Percentiles rank a stretch among this genome's conserved stretches.
phyloP scores from a whole-genome alignment of 352 stramenopile genomes.

The Phytophthora fragariaefolia region DNA sequence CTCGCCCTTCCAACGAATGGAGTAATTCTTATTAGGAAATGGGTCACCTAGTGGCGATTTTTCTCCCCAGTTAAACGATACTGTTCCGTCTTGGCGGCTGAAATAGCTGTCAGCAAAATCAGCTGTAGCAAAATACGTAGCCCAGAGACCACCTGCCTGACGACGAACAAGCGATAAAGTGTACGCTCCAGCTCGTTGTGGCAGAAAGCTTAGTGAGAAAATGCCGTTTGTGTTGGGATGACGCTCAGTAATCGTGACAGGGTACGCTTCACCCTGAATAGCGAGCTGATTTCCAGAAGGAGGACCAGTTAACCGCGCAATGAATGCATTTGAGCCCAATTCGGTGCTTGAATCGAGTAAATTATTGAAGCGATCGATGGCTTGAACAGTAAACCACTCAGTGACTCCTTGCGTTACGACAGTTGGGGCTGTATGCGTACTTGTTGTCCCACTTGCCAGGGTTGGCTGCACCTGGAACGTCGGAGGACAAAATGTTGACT shows the following conservation, averaged over 20 bases:
- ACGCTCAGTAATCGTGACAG: slow-evolving; percentile 55
- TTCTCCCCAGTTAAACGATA: slow-evolving; percentile 92
- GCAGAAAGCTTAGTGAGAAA: slow-evolving; percentile 84
- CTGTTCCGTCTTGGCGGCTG: slow-evolving; percentile 68
- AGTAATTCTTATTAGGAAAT: slow-evolving; percentile 84
- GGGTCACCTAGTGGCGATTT: slow-evolving; percentile 61
- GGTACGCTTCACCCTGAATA: slow-evolving; percentile 37
- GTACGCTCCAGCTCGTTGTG: slow-evolving; percentile 85
- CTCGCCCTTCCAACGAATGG: slow-evolving; percentile 73
- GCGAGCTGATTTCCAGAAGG: slow-evolving; percentile 2
- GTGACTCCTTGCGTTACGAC: slow-evolving; percentile 82
- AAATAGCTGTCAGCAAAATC: slow-evolving; percentile 88
- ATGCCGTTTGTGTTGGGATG: slow-evolving; percentile 88
- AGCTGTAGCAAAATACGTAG: slow-evolving; percentile 90
- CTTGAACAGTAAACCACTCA: slow-evolving; percentile 88
- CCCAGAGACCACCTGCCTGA: slow-evolving; percentile 87
- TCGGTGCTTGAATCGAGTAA: slow-evolving; percentile 83
- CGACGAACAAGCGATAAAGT: slow-evolving; percentile 76
- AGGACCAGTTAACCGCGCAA: slow-evolving; percentile 62
- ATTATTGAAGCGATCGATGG: slow-evolving; percentile 94
- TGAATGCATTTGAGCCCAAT: slow-evolving; percentile 55
- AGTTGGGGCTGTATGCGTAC: slow-evolving; percentile 78
- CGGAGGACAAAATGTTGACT: slow-evolving; percentile 67
- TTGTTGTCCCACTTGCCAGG: slow-evolving; percentile 64
- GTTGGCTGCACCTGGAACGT: slow-evolving; percentile 84